Base-by-base conservation (phyloP, 176 grass and related monocot species). In the Elymus sibiricus region DNA sequence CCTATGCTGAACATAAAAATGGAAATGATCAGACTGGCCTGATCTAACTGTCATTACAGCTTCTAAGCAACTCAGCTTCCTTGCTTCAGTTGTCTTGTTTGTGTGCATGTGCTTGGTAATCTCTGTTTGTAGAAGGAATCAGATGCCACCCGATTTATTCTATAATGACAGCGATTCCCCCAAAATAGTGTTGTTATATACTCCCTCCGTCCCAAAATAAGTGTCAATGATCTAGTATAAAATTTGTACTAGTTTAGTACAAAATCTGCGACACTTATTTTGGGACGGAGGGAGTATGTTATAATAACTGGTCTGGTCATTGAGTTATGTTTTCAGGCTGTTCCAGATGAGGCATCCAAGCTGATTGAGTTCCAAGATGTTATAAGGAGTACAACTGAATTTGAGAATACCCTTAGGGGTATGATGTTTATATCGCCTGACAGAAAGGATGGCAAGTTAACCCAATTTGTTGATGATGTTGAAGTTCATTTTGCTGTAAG, bases 401-500 rank as follows among this genome's bases (percentile, higher is more conserved):
- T 98, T 35, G 94, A 98, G 86, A 86, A 84, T 69, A 62, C 29
- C 51, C 82, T 98, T 78, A 92, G 72, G 86, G 87, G 87, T 81
- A 79, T 95, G 86, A 92, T 87, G 83, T 98, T 94, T 69, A 94
- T 95, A 87, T 92, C 86, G 15, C 53, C 87, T 74, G 93, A 94
- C 81, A 80, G 47, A 78, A 94, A 90, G 79, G 93, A 98, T 86
- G 82, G 84, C 81, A 98, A 89, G 63, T 92, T 98, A 84, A 95
- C 86, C 84, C 88, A 95, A 64, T 98, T 88, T 94, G 92, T 95
- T 79, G 82, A 95, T 84, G 83, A 98, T 68, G 96, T 95, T 76
- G 96, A 95, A 90, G 90, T 95, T 86, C 93, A 98, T 93, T 98
- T 98, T 81, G 96, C 96, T 94, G 85, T 91, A n/a, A 90, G 83